Evolutionary conservation across 768 basidiomycete genomes (phyloP).

Genomic region (Mycena capillaripes): DNA sequence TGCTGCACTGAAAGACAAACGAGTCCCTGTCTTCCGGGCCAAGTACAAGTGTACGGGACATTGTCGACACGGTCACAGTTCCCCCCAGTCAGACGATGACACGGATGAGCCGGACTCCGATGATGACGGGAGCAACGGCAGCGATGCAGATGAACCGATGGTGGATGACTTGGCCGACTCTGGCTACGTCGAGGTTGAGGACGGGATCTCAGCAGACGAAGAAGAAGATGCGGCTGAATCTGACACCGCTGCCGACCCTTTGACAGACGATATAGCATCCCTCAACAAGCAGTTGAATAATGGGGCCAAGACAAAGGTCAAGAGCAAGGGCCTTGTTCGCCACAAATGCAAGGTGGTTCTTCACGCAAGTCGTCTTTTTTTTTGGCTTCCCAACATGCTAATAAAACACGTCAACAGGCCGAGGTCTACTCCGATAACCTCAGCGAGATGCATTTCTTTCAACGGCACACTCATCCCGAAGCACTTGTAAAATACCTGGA

Average conservation of each 20-base stretch:
- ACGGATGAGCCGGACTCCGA: neutral
- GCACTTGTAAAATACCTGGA: conserved; percentile 6
- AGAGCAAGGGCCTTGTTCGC: neutral
- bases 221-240: neutral
- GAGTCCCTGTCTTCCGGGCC: conserved; percentile 13
- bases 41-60: conserved; percentile 14
- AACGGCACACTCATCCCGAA: conserved; percentile 10
- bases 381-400: neutral
- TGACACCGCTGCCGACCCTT: neutral
- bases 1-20: neutral
- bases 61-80: conserved; percentile 1
- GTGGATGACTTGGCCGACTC: neutral
- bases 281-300: conserved; percentile 1
- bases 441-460: neutral
- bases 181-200: neutral
- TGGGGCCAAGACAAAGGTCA: neutral
- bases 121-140: neutral
- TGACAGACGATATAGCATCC: neutral
- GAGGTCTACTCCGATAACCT: conserved; percentile 29
- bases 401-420: neutral
- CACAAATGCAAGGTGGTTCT: conserved; percentile 4
- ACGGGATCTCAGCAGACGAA: neutral
- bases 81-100: neutral
- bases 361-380: neutral
- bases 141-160: neutral